Base-by-base conservation (phyloP, 2,329 filamentous ascomycete species). In the Pyrenophora seminiperda region DNA sequence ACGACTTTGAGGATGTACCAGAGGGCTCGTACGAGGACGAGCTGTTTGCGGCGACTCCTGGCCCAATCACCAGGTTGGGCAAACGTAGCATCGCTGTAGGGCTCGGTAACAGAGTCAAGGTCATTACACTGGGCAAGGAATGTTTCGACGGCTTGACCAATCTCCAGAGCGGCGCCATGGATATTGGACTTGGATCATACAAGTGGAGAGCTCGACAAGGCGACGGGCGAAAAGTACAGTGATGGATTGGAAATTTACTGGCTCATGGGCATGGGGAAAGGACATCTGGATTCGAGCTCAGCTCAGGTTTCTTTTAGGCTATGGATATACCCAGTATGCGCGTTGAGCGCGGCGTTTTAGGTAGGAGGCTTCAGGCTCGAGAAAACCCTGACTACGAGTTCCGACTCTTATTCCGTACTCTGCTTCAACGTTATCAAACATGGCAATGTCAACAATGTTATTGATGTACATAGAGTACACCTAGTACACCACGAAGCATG, bases 21-120 rank as follows among this genome's bases (percentile, higher is more conserved):
- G 53, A 49, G 6, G 52, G 47, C 2, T 37, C 46, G 5, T 54
- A 54, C 15, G 59, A 62, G 27, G 77, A 80, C 2, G 79, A 84
- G 48, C 76, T 92, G 4, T 83, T 90, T 38, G 83, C 90, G 17
- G 82, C 82, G 2, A 79, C 79, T 37, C 75, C 88, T 1, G 89
- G 89, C 0, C 88, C 88, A 0, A 82, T 88, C 48, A 77, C 79
- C 2, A 76, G 77, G 43, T 74, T 90, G 1, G 88, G 88, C 10
- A 79, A 81, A 39, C 78, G 80, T 37, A 87, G 85, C 41, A 79
- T 90, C 3, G 89, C 84, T 0, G 81, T 92, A 22, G 87, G 82
- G 0, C 84, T 91, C 51, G 89, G 88, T 10, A 89, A 91, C 58
- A 78, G 83, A 1, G 79, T 91, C 62, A 91, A 91, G 72, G 75